Conservation (phyloP, 1,284 basidiomycete genomes). For the Marasmius fiardii region DNA sequence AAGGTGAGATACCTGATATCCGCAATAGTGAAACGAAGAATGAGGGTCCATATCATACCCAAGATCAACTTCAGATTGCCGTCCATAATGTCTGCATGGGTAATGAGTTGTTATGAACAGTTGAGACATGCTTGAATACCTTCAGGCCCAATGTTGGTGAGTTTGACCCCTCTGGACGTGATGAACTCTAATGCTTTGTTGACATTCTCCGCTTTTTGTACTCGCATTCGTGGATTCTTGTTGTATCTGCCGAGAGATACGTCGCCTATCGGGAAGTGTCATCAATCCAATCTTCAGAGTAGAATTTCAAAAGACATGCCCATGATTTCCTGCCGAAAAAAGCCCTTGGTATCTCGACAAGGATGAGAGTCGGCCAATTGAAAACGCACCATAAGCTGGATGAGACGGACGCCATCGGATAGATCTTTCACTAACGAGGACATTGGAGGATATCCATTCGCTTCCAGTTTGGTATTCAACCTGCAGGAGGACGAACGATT, state of each 20-base stretch:
- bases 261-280: conserved; percentile 55
- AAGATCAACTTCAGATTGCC: conserved; percentile 96
- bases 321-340: conserved; percentile 79
- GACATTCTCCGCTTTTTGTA: conserved; percentile 98
- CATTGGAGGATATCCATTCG: conserved; percentile 87
- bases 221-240: conserved; percentile 83
- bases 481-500: conserved; percentile 32
- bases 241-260: conserved; percentile 91
- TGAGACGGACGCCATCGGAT: conserved; percentile 91
- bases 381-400: conserved; percentile 80
- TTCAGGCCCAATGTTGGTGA: conserved; percentile 97
- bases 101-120: not conserved
- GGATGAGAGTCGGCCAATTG: not conserved
- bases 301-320: conserved; percentile 39
- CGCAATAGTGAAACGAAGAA: conserved; percentile 95
- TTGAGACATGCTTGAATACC: conserved; percentile 37
- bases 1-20: conserved; percentile 79
- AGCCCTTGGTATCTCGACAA: not conserved
- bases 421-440: conserved; percentile 86
- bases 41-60: conserved; percentile 99
- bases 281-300: conserved; percentile 4
- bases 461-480: conserved; percentile 95
- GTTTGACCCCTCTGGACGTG: conserved; percentile 88
- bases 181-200: conserved; percentile 97
- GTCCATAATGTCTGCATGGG: conserved; percentile 85